Evolutionary conservation across 139 green algal genomes (phyloP).

Genomic region (Chlorella vulgaris): DNA sequence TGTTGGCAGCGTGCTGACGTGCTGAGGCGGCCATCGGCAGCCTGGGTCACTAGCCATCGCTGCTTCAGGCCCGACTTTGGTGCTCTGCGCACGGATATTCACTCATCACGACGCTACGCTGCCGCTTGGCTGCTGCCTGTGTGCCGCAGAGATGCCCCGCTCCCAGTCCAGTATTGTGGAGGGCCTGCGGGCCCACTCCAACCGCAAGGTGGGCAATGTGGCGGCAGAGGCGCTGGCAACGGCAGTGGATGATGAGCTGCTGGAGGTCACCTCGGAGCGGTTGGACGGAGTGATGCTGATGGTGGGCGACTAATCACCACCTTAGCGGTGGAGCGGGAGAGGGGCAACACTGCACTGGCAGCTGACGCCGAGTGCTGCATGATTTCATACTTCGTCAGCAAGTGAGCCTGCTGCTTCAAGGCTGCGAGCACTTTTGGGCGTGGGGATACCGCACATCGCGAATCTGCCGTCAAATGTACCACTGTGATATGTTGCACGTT

Average conservation of each 20-base stretch:
- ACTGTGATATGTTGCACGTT: no score
- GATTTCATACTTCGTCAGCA: no score
- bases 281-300: slow-evolving; percentile 32
- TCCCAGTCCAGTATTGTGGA: slow-evolving; percentile 13
- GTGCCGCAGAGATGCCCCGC: slow-evolving; percentile 11
- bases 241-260: not conserved
- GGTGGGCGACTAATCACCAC: slow-evolving; percentile 23
- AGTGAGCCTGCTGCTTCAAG: no score
- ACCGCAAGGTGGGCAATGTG: slow-evolving; percentile 38
- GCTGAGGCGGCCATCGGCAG: no score
- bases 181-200: slow-evolving; percentile 24
- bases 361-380: no score
- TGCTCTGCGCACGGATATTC: not conserved
- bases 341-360: not conserved
- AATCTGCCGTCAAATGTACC: no score
- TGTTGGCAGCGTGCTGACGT: no score
- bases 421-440: no score
- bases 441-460: no score
- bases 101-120: not conserved
- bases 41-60: no score
- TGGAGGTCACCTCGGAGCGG: slow-evolving; percentile 31
- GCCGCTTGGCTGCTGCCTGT: not conserved
- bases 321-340: not conserved
- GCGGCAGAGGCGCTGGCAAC: slow-evolving; percentile 16
- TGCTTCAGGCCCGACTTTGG: no score